phyloP scores from a whole-genome alignment of 768 basidiomycete species.

The Termitomyces sp. region DNA sequence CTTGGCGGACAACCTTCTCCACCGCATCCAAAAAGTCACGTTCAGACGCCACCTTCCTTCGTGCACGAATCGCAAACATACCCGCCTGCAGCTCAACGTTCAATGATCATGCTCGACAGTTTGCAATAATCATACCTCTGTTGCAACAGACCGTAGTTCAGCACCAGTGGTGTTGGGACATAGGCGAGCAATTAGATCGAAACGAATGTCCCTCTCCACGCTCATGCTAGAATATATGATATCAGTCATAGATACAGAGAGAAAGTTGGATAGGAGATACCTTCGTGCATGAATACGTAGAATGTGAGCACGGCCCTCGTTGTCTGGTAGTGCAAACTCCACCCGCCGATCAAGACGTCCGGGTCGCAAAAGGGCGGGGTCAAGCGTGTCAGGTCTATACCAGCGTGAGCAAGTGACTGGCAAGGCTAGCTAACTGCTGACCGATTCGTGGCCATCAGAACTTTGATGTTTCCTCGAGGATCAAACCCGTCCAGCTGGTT shows the following conservation, averaged over 20 bases:
- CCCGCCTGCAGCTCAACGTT: conserved; percentile 63
- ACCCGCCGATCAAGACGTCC: conserved; percentile 97
- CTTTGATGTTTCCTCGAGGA: conserved; percentile 98
- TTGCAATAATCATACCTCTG: conserved; percentile 58
- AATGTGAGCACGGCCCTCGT: conserved; percentile 95
- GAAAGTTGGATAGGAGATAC: conserved; percentile 29
- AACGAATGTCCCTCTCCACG: conserved; percentile 94
- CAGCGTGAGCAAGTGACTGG: not conserved
- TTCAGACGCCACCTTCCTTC: conserved; percentile 95
- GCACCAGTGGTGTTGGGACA: conserved; percentile 99
- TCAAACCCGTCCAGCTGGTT: conserved; percentile 99
- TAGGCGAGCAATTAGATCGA: conserved; percentile 92
- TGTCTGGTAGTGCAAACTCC: conserved; percentile 93
- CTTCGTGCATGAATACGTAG: conserved; percentile 95
- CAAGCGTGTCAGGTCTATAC: conserved; percentile 90
- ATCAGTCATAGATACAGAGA: conserved; percentile 3
- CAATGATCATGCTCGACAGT: not conserved
- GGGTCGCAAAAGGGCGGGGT: conserved; percentile 93
- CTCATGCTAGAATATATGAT: conserved; percentile 68
- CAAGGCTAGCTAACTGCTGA: conserved; percentile 27
- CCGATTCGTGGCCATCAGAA: conserved; percentile 99
- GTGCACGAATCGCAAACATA: conserved; percentile 99
- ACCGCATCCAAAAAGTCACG: conserved; percentile 97
- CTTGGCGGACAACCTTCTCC: conserved; percentile 97
- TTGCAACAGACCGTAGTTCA: conserved; percentile 95